phyloP scores from a whole-genome alignment of 805 yeast genomes.

The Yamadazyma endophytica region DNA sequence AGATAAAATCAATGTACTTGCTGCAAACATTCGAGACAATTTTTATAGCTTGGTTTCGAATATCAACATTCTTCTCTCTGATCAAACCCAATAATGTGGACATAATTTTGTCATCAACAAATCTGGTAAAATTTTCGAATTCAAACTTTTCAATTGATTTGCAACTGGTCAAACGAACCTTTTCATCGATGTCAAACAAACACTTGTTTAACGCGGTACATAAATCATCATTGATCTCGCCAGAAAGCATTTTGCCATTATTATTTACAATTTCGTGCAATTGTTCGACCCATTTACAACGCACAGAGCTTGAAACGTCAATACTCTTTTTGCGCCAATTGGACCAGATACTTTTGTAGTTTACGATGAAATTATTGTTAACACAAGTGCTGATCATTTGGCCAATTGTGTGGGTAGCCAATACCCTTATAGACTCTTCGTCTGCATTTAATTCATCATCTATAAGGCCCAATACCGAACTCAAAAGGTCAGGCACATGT shows the following conservation, averaged over 20 bases:
- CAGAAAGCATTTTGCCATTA: constrained; percentile 29
- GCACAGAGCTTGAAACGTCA: constrained; percentile 61
- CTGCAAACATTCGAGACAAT: constrained; percentile 55
- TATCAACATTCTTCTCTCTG: constrained; percentile 65
- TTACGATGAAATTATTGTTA: constrained; percentile 40
- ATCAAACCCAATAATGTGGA: constrained; percentile 56
- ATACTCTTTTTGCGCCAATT: constrained; percentile 73
- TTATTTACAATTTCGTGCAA: constrained; percentile 42
- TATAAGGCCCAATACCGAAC: constrained; percentile 71
- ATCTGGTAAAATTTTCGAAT: constrained; percentile 42
- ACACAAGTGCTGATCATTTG: constrained; percentile 40
- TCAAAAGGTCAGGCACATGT: constrained; percentile 67
- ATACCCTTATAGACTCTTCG: constrained; percentile 52
- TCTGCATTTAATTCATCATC: constrained; percentile 79
- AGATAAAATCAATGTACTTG: constrained; percentile 26
- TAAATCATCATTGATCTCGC: constrained; percentile 40
- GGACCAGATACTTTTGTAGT: constrained; percentile 57
- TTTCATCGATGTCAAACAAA: constrained; percentile 70
- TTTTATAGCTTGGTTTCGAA: constrained; percentile 56
- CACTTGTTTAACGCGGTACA: constrained; percentile 59
- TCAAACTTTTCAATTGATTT: constrained; percentile 46
- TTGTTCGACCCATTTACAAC: constrained; percentile 67
- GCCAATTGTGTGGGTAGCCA: constrained; percentile 75
- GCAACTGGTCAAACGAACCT: constrained; percentile 63
- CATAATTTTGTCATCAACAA: constrained; percentile 47